Evolutionary conservation across 2,329 filamentous ascomycete species (phyloP).

Genomic region (Apiospora kogelbergensis): DNA sequence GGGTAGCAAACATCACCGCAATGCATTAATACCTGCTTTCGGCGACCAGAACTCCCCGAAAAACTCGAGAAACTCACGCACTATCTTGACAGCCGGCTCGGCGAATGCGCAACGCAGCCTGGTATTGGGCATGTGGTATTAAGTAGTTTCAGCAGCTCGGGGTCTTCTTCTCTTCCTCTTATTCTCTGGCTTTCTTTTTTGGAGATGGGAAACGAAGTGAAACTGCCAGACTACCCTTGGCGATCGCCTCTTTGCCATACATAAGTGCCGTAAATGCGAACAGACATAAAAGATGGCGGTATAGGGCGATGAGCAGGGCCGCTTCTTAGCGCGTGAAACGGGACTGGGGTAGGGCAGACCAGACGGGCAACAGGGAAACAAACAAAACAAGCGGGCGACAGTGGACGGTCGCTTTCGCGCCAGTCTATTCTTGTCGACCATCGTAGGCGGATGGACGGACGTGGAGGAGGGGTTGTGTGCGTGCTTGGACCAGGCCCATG

Average conservation of each 20-base stretch:
- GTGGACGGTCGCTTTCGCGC: not conserved
- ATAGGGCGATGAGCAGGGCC: not conserved
- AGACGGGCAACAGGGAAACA: constrained; percentile 6
- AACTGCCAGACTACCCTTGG: not conserved
- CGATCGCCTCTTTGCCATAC: not conserved
- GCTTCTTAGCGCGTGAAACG: not conserved
- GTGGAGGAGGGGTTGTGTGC: not conserved
- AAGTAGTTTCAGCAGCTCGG: not conserved
- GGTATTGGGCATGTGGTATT: not conserved
- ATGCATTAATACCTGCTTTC: not conserved
- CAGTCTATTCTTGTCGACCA: not conserved
- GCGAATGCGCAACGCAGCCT: not conserved
- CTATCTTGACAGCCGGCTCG: not conserved
- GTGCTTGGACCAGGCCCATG: not conserved
- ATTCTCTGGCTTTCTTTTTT: not conserved
- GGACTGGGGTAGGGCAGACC: not conserved
- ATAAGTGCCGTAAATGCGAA: not conserved
- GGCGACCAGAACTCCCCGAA: not conserved
- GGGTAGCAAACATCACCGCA: not conserved
- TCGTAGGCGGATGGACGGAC: not conserved
- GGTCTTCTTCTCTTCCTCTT: not conserved
- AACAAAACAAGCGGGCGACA: constrained; percentile 6
- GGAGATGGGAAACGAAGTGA: not conserved
- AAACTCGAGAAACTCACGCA: not conserved
- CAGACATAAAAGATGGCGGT: not conserved